Conservation (phyloP, 495 filamentous ascomycete genomes). For the Aspergillus panamensis region DNA sequence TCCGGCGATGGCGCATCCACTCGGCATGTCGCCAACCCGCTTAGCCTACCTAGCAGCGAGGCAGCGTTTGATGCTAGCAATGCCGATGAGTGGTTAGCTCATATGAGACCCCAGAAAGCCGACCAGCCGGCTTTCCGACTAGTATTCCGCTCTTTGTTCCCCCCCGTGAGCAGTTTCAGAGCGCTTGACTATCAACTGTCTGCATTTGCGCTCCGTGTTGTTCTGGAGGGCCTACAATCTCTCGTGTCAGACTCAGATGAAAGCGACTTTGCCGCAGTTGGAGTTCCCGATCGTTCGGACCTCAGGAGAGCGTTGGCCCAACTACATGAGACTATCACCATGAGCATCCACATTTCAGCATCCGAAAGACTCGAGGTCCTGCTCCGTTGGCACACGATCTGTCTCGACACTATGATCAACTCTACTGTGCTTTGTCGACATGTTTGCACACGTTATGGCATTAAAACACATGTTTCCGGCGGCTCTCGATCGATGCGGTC, state of each 20-base stretch:
- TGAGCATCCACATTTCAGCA: constrained; percentile 37
- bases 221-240: constrained; percentile 47
- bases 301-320: constrained; percentile 40
- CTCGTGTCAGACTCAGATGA: constrained; percentile 42
- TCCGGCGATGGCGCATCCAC: constrained; percentile 43
- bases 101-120: constrained; percentile 33
- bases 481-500: constrained; percentile 24
- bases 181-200: constrained; percentile 40
- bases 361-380: constrained; percentile 42
- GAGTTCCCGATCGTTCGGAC: constrained; percentile 41
- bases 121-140: constrained; percentile 39
- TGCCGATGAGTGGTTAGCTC: constrained; percentile 42
- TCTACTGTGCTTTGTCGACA: constrained; percentile 41
- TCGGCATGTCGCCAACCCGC: constrained; percentile 42
- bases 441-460: constrained; percentile 41
- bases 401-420: constrained; percentile 44
- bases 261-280: constrained; percentile 36
- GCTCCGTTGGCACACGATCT: constrained; percentile 49
- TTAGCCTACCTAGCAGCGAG: constrained; percentile 42
- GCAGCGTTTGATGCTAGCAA: constrained; percentile 41
- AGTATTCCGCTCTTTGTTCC: constrained; percentile 43
- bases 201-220: constrained; percentile 41
- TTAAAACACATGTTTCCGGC: constrained; percentile 40
- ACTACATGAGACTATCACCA: constrained; percentile 39
- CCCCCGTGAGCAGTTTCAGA: constrained; percentile 31